A percentile compares a stretch with the other conserved stretches of the same genome.
These are phyloP conservation scores for Eremothecium coryli DNA, from an alignment of 1,139 yeast species.

Conservation along the genomic window DNA sequence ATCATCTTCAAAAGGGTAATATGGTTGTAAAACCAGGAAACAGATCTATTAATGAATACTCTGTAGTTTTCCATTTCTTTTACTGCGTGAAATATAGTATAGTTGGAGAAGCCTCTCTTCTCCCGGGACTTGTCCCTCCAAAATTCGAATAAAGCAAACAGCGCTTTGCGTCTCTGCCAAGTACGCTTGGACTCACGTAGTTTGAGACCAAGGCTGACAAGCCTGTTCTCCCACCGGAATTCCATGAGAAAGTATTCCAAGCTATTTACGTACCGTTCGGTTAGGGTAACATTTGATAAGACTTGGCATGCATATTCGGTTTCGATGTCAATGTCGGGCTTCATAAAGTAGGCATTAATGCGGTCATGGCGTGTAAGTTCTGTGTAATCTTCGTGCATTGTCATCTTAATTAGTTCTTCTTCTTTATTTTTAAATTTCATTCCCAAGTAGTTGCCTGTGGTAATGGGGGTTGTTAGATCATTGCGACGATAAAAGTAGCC, in stretches of 20 bases:
- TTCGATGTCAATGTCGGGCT: slow-evolving; percentile 23
- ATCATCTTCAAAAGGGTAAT: slow-evolving; percentile 30
- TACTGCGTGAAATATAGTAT: slow-evolving; percentile 29
- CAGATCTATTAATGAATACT: slow-evolving; percentile 29
- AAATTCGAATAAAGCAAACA: slow-evolving; percentile 29
- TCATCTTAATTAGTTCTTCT: slow-evolving; percentile 21
- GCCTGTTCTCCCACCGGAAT: slow-evolving; percentile 30
- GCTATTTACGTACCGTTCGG: slow-evolving; percentile 29
- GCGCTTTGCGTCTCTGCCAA: slow-evolving; percentile 31
- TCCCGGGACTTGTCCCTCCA: slow-evolving; percentile 31
- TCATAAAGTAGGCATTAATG: slow-evolving; percentile 25
- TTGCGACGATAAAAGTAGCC: slow-evolving; percentile 27
- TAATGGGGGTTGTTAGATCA: slow-evolving; percentile 22
- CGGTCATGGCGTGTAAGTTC: slow-evolving; percentile 21
- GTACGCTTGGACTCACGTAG: slow-evolving; percentile 30
- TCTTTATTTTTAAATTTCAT: slow-evolving; percentile 26
- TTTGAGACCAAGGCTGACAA: slow-evolving; percentile 28
- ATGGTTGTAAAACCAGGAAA: slow-evolving; percentile 31
- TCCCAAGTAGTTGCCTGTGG: slow-evolving; percentile 26
- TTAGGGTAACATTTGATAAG: slow-evolving; percentile 23
- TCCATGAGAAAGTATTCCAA: slow-evolving; percentile 30
- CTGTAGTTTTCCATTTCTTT: slow-evolving; percentile 31
- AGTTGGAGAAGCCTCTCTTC: slow-evolving; percentile 24
- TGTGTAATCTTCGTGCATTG: slow-evolving; percentile 16
- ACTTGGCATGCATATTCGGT: slow-evolving; percentile 23